Evolutionary conservation across 257 asterid genomes (phyloP), one percentile per base, ranked within the genome.

Genomic region (Agastache rugosa): DNA sequence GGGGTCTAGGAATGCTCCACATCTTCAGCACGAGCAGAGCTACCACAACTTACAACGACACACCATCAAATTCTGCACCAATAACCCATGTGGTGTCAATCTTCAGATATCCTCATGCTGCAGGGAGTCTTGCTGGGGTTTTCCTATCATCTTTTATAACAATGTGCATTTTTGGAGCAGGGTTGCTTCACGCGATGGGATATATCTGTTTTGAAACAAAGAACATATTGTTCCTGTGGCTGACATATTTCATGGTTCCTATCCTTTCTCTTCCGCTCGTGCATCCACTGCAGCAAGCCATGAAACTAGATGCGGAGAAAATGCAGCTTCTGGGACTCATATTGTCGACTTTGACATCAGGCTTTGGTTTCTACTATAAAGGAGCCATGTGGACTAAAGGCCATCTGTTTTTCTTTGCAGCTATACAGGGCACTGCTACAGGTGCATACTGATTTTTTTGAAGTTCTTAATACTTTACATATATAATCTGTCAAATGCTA

Each of bases 321-420:
- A 88, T 93, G 96, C 98, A 93, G 81, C 92, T 93, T 73, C 81
- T 93, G 8, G 98, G 97, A 1, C 83, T 93, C 77, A 59, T 89
- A 35, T 75, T 93, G 9, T 83, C 97, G 11, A 78, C 85, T 20
- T 6, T 89, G 19, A 86, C 94, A 10, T 85, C 97, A 6, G 96
- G 97, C n/a, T 91, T 87, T 8, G 98, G 96, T 27, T 89, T 89
- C 82, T 91, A 93, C 34, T 91, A 85, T 37, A 82, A 82, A 53
- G 75, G 69, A 50, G 75, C 75, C 6, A 55, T 63, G 53, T 93
- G 98, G 98, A 75, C 71, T 10, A 77, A n/a, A 31, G n/a, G 75
- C 56, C 86, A 83, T 62, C 31, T 93, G 51, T 83, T 89, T 51
- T 59, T 87, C 74, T 89, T 93, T 58, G 80, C 93, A 44, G 96